Base-by-base conservation (phyloP, 805 yeast species). In the Candida vaughaniae region DNA sequence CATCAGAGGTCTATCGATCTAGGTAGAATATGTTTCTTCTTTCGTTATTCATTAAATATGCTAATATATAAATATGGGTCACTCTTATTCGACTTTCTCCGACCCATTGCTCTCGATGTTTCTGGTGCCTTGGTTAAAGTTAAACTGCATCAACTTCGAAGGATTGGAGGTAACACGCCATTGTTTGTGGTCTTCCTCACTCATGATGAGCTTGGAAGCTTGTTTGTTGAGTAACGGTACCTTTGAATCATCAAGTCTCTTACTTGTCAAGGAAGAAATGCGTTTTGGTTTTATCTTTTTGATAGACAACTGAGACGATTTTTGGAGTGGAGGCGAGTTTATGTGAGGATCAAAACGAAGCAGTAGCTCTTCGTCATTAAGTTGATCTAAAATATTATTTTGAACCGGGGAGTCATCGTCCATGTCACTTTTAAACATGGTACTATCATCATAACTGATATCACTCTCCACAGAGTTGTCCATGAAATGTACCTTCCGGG, bases 401-500 rank as follows among this genome's bases (percentile, higher is more conserved):
- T 51, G 55, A 15, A 55, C 11, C 0, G 67, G 66, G 3, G 68
- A 58, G 33, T 52, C 59, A 14, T 58, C 62, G 16, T 58, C 60
- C 9, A 44, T 17, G 29, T 58, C 64, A 34, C 55, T 56, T 20
- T 42, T 51, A 9, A 37, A 30, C 25, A 40, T 41, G 22, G 16
- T 16, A 25, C 50, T 46, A 6, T 45, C 47, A 3, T 56, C 48
- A 10, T 55, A 62, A 31, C 66, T 63, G 16, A 49, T 25, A 41
- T 63, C 69, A 36, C 65, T 56, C 16, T 60, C 66, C 19, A 39
- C 32, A 2, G 41, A 18, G 14, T 43, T 34, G 17, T 48, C 49
- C 3, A 66, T 67, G 74, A 77, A 73, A 43, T 77, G 62, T 1
- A 74, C 78, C 40, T 64, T 71, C 36, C 71, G 71, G 9, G 53